These are phyloP conservation scores for Clonostachys rosea DNA, from an alignment of 2,329 filamentous ascomycete genomes.

Conservation along the genomic window DNA sequence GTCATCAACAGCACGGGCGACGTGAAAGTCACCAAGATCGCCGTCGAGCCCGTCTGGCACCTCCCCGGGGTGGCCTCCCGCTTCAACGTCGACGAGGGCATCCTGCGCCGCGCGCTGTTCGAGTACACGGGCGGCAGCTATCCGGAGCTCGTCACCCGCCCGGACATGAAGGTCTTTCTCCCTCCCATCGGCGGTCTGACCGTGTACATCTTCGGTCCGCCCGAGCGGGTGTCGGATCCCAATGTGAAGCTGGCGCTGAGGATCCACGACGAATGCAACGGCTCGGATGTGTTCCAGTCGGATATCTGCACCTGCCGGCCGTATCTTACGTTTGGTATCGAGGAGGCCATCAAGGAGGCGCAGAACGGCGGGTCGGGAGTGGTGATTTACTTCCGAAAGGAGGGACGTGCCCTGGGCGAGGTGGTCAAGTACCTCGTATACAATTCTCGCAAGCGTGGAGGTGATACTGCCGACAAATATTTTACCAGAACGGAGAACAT, in stretches of 20 bases:
- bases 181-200: constrained; percentile 92
- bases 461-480: constrained; percentile 82
- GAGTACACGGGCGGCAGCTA: constrained; percentile 96
- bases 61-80: constrained; percentile 83
- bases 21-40: constrained; percentile 91
- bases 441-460: constrained; percentile 76
- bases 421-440: constrained; percentile 72
- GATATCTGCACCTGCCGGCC: constrained; percentile 97
- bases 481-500: constrained; percentile 98
- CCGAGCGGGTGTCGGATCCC: constrained; percentile 87
- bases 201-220: constrained; percentile 95
- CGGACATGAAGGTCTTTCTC: constrained; percentile 91
- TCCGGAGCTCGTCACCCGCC: constrained; percentile 90
- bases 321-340: constrained; percentile 94
- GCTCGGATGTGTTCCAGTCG: constrained; percentile 94
- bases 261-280: constrained; percentile 83
- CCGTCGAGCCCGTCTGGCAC: constrained; percentile 93
- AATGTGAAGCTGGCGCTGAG: constrained; percentile 76
- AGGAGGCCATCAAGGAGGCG: constrained; percentile 95
- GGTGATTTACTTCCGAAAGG: constrained; percentile 98
- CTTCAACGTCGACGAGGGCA: constrained; percentile 90
- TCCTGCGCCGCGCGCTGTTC: constrained; percentile 80
- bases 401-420: constrained; percentile 89
- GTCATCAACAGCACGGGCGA: constrained; percentile 84
- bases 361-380: constrained; percentile 91